These are phyloP conservation scores for Cytospora mali DNA, from an alignment of 2,329 filamentous ascomycete species.

Conservation along the genomic window DNA sequence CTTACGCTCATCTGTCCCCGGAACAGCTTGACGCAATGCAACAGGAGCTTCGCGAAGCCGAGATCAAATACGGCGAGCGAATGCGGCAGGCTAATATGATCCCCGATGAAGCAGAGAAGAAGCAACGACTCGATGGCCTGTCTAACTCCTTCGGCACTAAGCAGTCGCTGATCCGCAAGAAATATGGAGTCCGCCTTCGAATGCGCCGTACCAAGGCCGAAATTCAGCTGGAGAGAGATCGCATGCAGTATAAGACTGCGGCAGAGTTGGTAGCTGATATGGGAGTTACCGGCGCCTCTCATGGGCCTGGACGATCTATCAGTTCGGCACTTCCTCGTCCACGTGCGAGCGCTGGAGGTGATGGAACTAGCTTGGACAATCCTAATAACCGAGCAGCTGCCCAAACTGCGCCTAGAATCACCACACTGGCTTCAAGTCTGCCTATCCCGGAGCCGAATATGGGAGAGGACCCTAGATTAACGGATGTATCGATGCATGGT, in stretches of 20 bases:
- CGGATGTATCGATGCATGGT: conserved; percentile 4
- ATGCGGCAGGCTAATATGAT: conserved; percentile 48
- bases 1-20: conserved; percentile 49
- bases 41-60: conserved; percentile 42
- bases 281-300: conserved; percentile 6
- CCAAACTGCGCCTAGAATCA: neutral
- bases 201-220: conserved; percentile 51
- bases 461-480: neutral
- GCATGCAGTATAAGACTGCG: conserved; percentile 38
- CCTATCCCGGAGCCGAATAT: neutral
- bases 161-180: conserved; percentile 59
- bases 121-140: conserved; percentile 43
- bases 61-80: conserved; percentile 43
- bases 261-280: conserved; percentile 21
- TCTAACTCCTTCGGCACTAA: conserved; percentile 59
- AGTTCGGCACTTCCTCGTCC: neutral
- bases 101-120: conserved; percentile 38
- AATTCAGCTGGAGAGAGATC: conserved; percentile 48
- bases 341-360: neutral
- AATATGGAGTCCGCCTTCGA: conserved; percentile 58
- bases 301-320: neutral
- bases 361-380: conserved; percentile 3
- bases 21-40: conserved; percentile 37
- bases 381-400: conserved; percentile 7
- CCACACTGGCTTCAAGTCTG: conserved; percentile 1